Conservation (phyloP, 345 rosid species). For the Brassica cretica region DNA sequence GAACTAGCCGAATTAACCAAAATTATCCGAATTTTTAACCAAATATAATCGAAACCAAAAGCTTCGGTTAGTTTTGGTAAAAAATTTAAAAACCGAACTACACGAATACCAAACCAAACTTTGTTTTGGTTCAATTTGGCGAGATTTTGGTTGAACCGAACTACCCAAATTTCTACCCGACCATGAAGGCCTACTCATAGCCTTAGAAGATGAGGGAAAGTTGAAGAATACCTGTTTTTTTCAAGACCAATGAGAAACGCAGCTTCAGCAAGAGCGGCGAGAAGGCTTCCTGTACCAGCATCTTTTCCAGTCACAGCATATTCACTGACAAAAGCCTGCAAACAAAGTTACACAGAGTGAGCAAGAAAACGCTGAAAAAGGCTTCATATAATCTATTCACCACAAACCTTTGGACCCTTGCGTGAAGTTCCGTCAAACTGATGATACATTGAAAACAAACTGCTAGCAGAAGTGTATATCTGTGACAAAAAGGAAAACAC, state of each 20-base stretch:
- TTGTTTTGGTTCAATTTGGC: neutral
- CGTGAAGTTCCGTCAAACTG: slow-evolving; percentile 70
- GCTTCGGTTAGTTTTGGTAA: neutral
- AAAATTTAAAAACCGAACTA: neutral
- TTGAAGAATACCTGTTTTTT: slow-evolving; percentile 68
- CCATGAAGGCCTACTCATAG: neutral
- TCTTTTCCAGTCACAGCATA: slow-evolving; percentile 90
- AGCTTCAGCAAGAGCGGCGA: slow-evolving; percentile 93
- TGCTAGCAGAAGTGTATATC: slow-evolving; percentile 75
- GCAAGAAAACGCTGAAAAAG: neutral
- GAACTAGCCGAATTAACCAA: neutral
- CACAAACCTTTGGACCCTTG: slow-evolving; percentile 76
- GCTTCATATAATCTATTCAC: neutral
- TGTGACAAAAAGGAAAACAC: slow-evolving; percentile 33
- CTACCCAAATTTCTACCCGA: neutral
- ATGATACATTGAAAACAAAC: slow-evolving; percentile 65
- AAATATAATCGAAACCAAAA: neutral
- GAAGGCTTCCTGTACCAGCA: slow-evolving; percentile 88
- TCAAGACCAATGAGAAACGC: slow-evolving; percentile 90
- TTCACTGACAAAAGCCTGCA: slow-evolving; percentile 94
- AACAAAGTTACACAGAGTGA: slow-evolving; percentile 2
- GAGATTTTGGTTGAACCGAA: neutral
- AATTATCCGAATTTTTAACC: neutral
- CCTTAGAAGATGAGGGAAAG: neutral
- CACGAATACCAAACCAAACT: neutral